These are phyloP conservation scores for Macrocystidia cucumis DNA, from an alignment of 1,284 basidiomycete genomes.

Conservation along the genomic window DNA sequence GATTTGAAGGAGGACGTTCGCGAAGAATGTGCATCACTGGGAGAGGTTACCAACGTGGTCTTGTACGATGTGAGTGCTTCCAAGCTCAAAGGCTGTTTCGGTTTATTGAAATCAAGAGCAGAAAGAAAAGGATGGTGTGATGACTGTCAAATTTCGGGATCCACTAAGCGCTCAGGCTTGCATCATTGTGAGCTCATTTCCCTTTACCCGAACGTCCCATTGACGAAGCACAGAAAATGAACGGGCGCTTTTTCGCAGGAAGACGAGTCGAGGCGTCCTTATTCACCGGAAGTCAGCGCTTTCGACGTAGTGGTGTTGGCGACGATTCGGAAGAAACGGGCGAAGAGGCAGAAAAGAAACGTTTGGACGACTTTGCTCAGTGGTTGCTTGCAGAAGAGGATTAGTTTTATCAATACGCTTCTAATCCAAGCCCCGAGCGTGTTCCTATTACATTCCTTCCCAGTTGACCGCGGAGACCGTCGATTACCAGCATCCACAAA, in stretches of 20 bases:
- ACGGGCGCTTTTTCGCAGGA: constrained; percentile 89
- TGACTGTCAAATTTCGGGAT: constrained; percentile 95
- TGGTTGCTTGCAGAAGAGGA: constrained; percentile 81
- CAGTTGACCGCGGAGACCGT: too few species aligned
- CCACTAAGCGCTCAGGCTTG: constrained; percentile 85
- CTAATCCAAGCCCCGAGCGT: background rate
- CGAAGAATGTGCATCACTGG: constrained; percentile 86
- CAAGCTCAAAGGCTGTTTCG: constrained; percentile 1
- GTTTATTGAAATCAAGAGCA: constrained; percentile 23
- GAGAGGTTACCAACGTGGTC: constrained; percentile 96
- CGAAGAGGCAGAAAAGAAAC: constrained; percentile 72
- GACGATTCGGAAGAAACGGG: constrained; percentile 54
- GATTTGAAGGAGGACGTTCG: constrained; percentile 96
- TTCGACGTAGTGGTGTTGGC: constrained; percentile 62
- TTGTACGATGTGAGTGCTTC: constrained; percentile 80
- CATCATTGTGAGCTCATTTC: constrained; percentile 53
- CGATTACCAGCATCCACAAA: constrained; percentile 63
- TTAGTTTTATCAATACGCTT: constrained; percentile 20
- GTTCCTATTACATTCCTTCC: constrained; percentile 2
- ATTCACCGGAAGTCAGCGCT: constrained; percentile 77
- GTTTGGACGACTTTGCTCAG: constrained; percentile 81
- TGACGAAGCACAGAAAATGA: constrained; percentile 78
- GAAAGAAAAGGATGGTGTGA: constrained; percentile 91
- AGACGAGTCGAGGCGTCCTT: constrained; percentile 77
- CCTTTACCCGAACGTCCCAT: constrained; percentile 4